Conservation (phyloP, 495 filamentous ascomycete genomes). For the Aspergillus carlsbadensis region DNA sequence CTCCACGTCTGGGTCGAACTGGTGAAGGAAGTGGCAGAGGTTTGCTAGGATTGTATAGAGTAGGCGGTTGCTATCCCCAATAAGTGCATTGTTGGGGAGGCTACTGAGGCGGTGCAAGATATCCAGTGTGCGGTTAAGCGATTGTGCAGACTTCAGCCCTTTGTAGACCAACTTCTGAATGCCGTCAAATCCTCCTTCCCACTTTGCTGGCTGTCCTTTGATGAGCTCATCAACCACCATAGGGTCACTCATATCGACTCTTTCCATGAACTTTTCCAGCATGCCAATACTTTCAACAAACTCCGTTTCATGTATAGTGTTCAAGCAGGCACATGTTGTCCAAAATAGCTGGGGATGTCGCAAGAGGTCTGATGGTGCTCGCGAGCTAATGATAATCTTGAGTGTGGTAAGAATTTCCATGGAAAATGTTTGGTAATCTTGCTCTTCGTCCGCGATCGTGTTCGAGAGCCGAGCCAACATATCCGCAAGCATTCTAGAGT, state of each 20-base stretch:
- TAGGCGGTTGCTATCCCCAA: conserved; percentile 77
- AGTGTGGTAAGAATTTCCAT: conserved; percentile 96
- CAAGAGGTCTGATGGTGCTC: conserved; percentile 75
- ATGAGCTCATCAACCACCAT: conserved; percentile 65
- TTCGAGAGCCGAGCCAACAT: conserved; percentile 94
- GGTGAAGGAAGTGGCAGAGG: conserved; percentile 80
- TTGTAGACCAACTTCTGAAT: conserved; percentile 85
- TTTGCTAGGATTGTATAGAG: conserved; percentile 86
- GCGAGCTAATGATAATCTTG: conserved; percentile 80
- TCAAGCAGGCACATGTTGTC: conserved; percentile 92
- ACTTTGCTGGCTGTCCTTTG: conserved; percentile 76
- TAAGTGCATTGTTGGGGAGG: conserved; percentile 75
- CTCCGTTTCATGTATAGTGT: conserved; percentile 93
- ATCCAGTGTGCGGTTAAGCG: conserved; percentile 71
- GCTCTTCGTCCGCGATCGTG: conserved; percentile 89
- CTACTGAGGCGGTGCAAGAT: conserved; percentile 74
- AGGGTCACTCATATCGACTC: conserved; percentile 75
- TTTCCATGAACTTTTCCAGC: conserved; percentile 82
- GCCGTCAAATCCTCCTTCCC: conserved; percentile 89
- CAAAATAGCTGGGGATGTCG: conserved; percentile 94
- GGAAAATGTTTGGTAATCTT: conserved; percentile 91
- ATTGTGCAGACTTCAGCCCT: conserved; percentile 82
- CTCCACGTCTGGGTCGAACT: conserved; percentile 64
- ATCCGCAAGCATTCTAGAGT: conserved; percentile 90
- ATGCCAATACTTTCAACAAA: conserved; percentile 89